Conservation (phyloP, 805 yeast species). For the Kodamaea hsintzibuensis region DNA sequence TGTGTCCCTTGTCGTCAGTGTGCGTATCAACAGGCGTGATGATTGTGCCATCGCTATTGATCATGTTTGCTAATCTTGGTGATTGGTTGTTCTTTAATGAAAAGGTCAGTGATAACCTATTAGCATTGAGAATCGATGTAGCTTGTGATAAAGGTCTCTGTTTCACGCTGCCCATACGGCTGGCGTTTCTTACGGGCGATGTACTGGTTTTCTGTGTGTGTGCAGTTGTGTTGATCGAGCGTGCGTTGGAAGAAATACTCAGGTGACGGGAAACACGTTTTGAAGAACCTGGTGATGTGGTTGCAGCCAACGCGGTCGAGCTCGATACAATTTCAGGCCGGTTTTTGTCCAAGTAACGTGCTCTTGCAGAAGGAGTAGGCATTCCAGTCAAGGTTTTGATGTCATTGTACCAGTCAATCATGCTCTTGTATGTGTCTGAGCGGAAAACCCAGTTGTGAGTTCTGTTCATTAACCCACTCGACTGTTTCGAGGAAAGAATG, state of each 20-base stretch:
- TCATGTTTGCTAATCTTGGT: slow-evolving; percentile 41
- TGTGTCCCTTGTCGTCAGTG: slow-evolving; percentile 8
- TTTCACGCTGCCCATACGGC: slow-evolving; percentile 9
- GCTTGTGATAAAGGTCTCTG: slow-evolving; percentile 25
- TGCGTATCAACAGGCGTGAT: slow-evolving; percentile 40
- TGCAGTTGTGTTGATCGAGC: slow-evolving; percentile 18
- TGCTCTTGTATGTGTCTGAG: slow-evolving; percentile 75
- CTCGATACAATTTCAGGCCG: slow-evolving; percentile 10
- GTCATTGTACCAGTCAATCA: slow-evolving; percentile 86
- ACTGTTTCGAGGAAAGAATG: slow-evolving; percentile 69
- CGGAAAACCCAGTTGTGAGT: slow-evolving; percentile 96
- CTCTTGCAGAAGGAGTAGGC: slow-evolving; percentile 59
- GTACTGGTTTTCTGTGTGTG: background rate
- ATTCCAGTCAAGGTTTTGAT: slow-evolving; percentile 65
- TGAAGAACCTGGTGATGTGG: slow-evolving; percentile 9
- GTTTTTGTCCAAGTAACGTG: slow-evolving; percentile 38
- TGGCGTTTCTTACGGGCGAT: background rate
- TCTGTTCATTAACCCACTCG: slow-evolving; percentile 70
- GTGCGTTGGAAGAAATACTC: slow-evolving; percentile 10
- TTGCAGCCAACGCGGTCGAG: slow-evolving; percentile 2
- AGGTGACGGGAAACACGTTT: slow-evolving; percentile 7
- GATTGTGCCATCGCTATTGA: slow-evolving; percentile 47
- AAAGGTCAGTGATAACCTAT: slow-evolving; percentile 39
- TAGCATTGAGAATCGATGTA: slow-evolving; percentile 22
- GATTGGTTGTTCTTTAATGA: slow-evolving; percentile 35